These are phyloP conservation scores for Pinus taeda DNA, from an alignment of 75 land plant genomes.

Conservation along the genomic window DNA sequence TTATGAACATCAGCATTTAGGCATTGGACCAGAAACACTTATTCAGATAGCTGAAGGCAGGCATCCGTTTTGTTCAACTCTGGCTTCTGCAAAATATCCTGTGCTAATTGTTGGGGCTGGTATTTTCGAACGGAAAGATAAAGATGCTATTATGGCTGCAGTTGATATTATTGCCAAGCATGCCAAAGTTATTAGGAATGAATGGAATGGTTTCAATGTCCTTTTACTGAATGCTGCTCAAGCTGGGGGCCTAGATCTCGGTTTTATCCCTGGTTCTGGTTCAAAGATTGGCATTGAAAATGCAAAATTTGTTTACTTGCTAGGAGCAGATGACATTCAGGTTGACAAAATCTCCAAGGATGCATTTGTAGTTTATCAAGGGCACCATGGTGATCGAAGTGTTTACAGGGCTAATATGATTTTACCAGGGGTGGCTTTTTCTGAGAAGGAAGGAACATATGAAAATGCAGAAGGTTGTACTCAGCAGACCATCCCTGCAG, in stretches of 20 bases:
- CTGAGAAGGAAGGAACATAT: slow-evolving; percentile 97
- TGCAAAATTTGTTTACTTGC: slow-evolving; percentile 79
- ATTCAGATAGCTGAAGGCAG: slow-evolving; percentile 83
- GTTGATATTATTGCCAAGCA: slow-evolving; percentile 65
- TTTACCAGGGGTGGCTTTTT: slow-evolving; percentile 82
- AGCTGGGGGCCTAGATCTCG: slow-evolving; percentile 91
- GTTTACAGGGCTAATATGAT: slow-evolving; percentile 94
- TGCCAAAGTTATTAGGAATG: slow-evolving; percentile 58
- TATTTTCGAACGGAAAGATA: slow-evolving; percentile 72
- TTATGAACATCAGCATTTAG: slow-evolving; percentile 76
- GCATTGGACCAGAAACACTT: slow-evolving; percentile 79
- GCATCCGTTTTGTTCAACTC: slow-evolving; percentile 75
- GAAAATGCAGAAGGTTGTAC: slow-evolving; percentile 92
- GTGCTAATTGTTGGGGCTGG: slow-evolving; percentile 89
- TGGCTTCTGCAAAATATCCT: slow-evolving; percentile 78
- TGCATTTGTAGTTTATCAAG: slow-evolving; percentile 99
- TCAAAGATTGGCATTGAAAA: slow-evolving; percentile 35
- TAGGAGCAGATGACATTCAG: slow-evolving; percentile 91
- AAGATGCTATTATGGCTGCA: slow-evolving; percentile 74
- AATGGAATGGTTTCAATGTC: slow-evolving; percentile 90
- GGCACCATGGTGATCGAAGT: slow-evolving; percentile 93
- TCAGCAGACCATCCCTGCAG: slow-evolving; percentile 85
- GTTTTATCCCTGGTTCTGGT: slow-evolving; percentile 54
- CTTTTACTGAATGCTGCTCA: slow-evolving; percentile 90
- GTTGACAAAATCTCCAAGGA: slow-evolving; percentile 76